A percentile compares a stretch with the other conserved stretches of the same genome.
These are phyloP conservation scores for Mucor indicus DNA, from an alignment of 371 early-diverging fungal genomes.

Conservation along the genomic window DNA sequence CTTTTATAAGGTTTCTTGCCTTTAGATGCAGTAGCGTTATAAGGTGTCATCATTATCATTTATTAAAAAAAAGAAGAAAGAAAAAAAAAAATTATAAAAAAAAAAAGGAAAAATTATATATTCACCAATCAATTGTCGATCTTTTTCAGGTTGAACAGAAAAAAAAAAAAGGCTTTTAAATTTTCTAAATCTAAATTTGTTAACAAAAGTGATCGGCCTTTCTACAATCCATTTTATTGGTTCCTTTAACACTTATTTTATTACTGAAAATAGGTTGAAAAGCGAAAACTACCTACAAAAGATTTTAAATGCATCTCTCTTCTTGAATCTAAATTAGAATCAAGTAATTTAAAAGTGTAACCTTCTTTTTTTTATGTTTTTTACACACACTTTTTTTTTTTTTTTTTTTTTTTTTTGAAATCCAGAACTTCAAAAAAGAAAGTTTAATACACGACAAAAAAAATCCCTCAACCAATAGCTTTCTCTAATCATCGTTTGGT, in stretches of 20 bases:
- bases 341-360: neutral
- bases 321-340: too few species aligned
- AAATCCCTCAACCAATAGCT: too few species aligned
- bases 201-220: slow-evolving; percentile 21
- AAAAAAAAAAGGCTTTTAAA: slow-evolving; percentile 6
- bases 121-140: slow-evolving; percentile 35
- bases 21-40: slow-evolving; percentile 21
- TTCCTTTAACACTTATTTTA: slow-evolving; percentile 7
- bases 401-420: neutral
- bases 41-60: slow-evolving; percentile 36
- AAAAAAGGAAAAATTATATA: neutral
- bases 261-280: neutral
- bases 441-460: too few species aligned
- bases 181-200: slow-evolving; percentile 8
- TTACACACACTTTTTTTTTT: neutral
- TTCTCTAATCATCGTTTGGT: too few species aligned
- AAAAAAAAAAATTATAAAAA: neutral
- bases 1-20: slow-evolving; percentile 48
- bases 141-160: slow-evolving; percentile 10
- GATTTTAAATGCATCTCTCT: neutral
- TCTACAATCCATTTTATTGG: slow-evolving; percentile 20
- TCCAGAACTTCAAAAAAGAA: too few species aligned
- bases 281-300: too few species aligned
- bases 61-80: neutral
- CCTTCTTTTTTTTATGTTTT: neutral